Evolutionary conservation across 2,329 filamentous ascomycete species (phyloP).

Genomic region (Botryosphaeria dothidea): DNA sequence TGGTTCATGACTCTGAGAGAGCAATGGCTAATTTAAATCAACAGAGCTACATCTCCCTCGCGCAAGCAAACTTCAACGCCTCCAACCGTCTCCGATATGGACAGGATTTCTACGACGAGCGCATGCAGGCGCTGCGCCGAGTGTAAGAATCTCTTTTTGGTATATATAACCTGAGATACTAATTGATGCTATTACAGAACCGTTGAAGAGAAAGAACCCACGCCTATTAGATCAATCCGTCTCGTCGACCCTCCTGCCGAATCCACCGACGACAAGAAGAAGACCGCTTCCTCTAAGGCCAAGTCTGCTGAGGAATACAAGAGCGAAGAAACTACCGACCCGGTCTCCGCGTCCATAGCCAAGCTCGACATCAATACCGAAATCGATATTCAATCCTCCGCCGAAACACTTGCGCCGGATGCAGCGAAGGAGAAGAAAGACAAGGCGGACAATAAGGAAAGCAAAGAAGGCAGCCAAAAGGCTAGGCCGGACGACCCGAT

Average conservation of each 20-base stretch:
- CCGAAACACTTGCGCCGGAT: not conserved
- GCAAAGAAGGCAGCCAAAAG: not conserved
- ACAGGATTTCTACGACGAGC: constrained; percentile 69
- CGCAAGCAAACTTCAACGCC: constrained; percentile 75
- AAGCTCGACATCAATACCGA: not conserved
- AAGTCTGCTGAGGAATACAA: not conserved
- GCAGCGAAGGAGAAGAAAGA: not conserved
- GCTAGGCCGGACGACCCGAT: constrained; percentile 52
- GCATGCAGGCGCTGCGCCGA: constrained; percentile 64
- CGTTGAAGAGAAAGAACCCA: constrained; percentile 1
- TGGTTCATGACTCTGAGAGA: not conserved
- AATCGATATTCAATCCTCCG: not conserved
- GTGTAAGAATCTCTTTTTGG: constrained; percentile 37
- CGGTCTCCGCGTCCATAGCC: not conserved
- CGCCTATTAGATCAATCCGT: not conserved
- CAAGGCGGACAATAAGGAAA: not conserved
- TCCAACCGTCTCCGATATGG: constrained; percentile 66
- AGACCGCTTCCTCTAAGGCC: not conserved
- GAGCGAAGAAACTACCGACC: not conserved
- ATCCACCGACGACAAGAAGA: not conserved
- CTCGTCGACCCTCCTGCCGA: not conserved
- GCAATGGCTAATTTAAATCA: not conserved
- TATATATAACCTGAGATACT: constrained; percentile 21
- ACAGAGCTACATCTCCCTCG: constrained; percentile 55
- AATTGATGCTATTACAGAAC: constrained; percentile 26